Conservation (phyloP, 768 basidiomycete genomes). For the Glaciozyma martinii region DNA sequence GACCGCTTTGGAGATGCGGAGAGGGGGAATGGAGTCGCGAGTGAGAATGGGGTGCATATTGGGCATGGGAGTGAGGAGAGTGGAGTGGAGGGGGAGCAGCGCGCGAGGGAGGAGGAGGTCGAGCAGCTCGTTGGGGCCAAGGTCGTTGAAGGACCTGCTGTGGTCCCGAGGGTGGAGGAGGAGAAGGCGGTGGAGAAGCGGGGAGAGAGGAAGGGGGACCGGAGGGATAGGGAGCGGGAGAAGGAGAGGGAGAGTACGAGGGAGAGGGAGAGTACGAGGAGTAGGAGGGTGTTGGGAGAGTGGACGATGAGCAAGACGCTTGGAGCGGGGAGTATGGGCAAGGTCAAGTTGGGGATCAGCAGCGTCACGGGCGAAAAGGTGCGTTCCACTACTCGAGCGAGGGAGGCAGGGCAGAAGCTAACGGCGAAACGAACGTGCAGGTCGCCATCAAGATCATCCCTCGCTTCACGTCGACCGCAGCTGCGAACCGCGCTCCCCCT, state of each 20-base stretch:
- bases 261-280: constrained; percentile 6
- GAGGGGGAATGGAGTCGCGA: background rate
- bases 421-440: constrained; percentile 42
- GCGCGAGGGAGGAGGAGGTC: background rate
- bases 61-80: constrained; percentile 2
- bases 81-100: too few species aligned
- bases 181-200: background rate
- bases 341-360: constrained; percentile 91
- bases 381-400: constrained; percentile 35
- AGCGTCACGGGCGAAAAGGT: constrained; percentile 87
- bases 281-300: constrained; percentile 57
- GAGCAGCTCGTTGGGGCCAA: background rate
- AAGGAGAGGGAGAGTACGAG: constrained; percentile 5
- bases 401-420: constrained; percentile 14
- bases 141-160: background rate
- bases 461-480: constrained; percentile 57
- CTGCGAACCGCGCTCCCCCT: constrained; percentile 41
- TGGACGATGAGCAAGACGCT: constrained; percentile 95
- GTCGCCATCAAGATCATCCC: constrained; percentile 99
- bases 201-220: background rate
- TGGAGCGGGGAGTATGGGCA: constrained; percentile 97
- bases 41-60: background rate
- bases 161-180: background rate
- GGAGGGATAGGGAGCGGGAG: background rate
- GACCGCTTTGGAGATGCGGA: background rate